A percentile compares a stretch with the other conserved stretches of the same genome.
phyloP scores from a whole-genome alignment of 2,329 filamentous ascomycete genomes.

The Trichophyton verrucosum region DNA sequence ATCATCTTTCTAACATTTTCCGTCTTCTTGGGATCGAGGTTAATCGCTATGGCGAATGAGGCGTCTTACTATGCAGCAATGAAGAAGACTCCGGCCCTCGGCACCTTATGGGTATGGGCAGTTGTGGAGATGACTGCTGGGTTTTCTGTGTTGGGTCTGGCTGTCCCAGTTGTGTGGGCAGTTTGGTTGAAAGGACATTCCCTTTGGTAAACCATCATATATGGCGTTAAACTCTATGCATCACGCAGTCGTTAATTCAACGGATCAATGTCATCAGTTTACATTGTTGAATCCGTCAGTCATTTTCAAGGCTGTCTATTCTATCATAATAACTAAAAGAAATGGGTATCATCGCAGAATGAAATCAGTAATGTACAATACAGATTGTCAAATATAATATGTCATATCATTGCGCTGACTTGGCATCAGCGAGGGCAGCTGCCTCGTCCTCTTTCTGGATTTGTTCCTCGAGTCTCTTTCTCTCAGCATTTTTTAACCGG shows the following conservation, averaged over 20 bases:
- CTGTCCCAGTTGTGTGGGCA: constrained; percentile 40
- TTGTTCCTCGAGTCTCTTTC: constrained; percentile 41
- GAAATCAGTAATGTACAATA: background rate
- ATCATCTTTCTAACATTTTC: constrained; percentile 25
- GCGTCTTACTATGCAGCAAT: constrained; percentile 76
- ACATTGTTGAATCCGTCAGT: background rate
- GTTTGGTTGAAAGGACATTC: constrained; percentile 43
- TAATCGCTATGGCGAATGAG: constrained; percentile 69
- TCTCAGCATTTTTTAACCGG: constrained; percentile 45
- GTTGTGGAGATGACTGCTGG: constrained; percentile 71
- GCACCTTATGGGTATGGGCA: constrained; percentile 85
- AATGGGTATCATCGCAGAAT: background rate
- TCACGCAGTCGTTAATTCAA: background rate
- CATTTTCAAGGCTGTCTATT: background rate
- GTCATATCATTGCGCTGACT: background rate
- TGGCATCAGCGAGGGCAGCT: constrained; percentile 23
- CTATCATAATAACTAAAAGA: too few relatives aligned
- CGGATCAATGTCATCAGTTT: background rate
- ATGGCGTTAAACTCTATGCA: background rate
- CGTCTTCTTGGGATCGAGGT: constrained; percentile 53
- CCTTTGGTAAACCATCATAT: constrained; percentile 24
- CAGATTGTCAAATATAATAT: background rate
- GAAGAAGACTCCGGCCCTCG: constrained; percentile 81
- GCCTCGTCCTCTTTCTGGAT: constrained; percentile 38
- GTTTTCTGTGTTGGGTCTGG: constrained; percentile 48